These are phyloP conservation scores for Clonostachys chloroleuca DNA, from an alignment of 2,329 filamentous ascomycete genomes.

Conservation along the genomic window DNA sequence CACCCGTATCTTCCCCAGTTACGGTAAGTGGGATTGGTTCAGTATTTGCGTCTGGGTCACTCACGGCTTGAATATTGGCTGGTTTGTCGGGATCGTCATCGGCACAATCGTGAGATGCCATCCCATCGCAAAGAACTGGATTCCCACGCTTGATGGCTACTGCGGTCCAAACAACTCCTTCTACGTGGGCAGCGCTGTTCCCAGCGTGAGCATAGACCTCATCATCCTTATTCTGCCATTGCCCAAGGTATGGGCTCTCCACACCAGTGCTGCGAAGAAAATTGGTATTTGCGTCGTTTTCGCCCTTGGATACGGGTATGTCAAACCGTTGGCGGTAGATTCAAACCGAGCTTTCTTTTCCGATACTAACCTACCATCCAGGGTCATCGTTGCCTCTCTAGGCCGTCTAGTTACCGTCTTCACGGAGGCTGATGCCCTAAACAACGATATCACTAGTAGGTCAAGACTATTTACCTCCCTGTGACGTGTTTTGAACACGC, in stretches of 20 bases:
- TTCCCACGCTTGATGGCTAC: neutral
- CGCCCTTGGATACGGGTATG: conserved; percentile 16
- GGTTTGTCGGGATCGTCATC: neutral
- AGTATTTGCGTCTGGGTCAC: no score
- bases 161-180: neutral
- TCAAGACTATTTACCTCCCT: no score
- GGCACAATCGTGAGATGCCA: neutral
- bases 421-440: no score
- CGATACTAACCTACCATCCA: no score
- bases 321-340: no score
- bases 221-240: conserved; percentile 15
- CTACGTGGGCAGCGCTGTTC: neutral
- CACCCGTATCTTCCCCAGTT: neutral
- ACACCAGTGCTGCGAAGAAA: conserved; percentile 19
- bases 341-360: no score
- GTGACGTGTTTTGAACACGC: no score
- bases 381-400: no score
- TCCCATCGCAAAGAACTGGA: neutral
- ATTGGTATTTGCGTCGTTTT: conserved; percentile 17
- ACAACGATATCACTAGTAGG: no score
- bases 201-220: neutral
- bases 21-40: neutral
- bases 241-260: conserved; percentile 24
- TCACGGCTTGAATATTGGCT: neutral
- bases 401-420: no score